A percentile compares a stretch with the other conserved stretches of the same genome.
Evolutionary conservation across 164 flowering plant genomes (phyloP).

Genomic region (Chimonanthus salicifolius): DNA sequence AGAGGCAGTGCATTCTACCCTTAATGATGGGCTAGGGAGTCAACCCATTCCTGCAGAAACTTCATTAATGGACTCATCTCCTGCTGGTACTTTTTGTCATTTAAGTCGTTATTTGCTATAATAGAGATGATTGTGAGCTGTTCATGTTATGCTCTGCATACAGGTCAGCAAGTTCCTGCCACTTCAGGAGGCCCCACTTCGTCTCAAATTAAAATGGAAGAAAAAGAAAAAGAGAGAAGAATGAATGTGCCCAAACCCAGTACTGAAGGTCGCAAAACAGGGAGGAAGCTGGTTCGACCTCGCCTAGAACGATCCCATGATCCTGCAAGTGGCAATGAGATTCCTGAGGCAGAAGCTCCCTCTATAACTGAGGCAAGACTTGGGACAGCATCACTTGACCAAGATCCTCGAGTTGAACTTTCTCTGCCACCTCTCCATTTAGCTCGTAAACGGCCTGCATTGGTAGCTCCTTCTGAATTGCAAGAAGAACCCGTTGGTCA

Average conservation of each 20-base stretch:
- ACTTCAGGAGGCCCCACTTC: constrained; percentile 10
- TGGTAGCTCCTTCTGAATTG: constrained; percentile 33
- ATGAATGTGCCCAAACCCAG: constrained; percentile 27
- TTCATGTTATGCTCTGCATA: not conserved
- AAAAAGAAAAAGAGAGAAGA: constrained; percentile 48
- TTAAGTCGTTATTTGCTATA: not conserved
- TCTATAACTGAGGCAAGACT: constrained; percentile 19
- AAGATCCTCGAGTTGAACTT: constrained; percentile 29
- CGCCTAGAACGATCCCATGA: constrained; percentile 48
- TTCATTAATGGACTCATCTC: constrained; percentile 3
- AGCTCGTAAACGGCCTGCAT: constrained; percentile 62
- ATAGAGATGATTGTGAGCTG: not conserved
- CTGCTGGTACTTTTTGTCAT: constrained; percentile 3
- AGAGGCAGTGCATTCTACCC: constrained; percentile 33
- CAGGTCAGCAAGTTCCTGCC: constrained; percentile 32
- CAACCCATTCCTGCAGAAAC: constrained; percentile 17
- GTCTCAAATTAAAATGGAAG: constrained; percentile 30
- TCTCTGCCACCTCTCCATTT: constrained; percentile 14
- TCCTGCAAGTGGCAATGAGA: constrained; percentile 53
- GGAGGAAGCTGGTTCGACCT: constrained; percentile 66
- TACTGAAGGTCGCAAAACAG: constrained; percentile 57
- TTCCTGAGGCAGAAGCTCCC: constrained; percentile 47
- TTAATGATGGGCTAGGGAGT: constrained; percentile 29
- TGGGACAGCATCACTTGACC: constrained; percentile 24
- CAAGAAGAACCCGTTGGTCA: constrained; percentile 31